Base-by-base conservation (phyloP, 768 basidiomycete genomes). In the Tephrocybe sp. region DNA sequence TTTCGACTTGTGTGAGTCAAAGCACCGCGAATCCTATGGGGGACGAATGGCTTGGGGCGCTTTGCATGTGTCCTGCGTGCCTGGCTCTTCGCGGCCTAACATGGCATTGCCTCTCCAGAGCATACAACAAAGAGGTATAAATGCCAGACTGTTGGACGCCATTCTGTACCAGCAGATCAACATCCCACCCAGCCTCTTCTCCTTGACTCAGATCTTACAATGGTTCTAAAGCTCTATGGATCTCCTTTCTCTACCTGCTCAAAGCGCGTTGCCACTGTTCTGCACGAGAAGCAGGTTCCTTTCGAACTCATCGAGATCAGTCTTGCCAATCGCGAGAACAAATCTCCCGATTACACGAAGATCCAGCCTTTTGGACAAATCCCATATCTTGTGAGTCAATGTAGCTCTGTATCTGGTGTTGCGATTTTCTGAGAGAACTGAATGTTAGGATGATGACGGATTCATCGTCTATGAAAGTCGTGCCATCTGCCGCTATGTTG, bases 381-480 rank as follows among this genome's bases (percentile, higher is more conserved):
- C 15, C 57, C 57, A 3, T 54, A 49, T 31, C 41, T 58, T 19
- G 57, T 58, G 31, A 18, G 51, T 47, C 9, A 15, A 15, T 15
- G 18, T 1, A n/a, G 32, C 12, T 30, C 18, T 9, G 1, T 15
- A 34, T 34, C 5, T n/a, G 6, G 28, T 9, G 2, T 2, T 9
- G 12, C 18, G 24, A 3, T 13, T 26, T 5, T 13, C 22, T n/a
- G 2, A 18, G n/a, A 9, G 6, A 4, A 27, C 22, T 4, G 8
- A 24, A 31, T 19, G 16, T 30, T 30, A 58, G 57, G 57, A 58
- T 28, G 57, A 58, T 26, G 57, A 55, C 26, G 57, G 79, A 4
- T 76, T 83, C 62, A 64, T 71, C 49, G 56, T 86, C 16, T 82
- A 69, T 62, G 82, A 82, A 54, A 71, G 72, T 34, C 78, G 79